A percentile compares a stretch with the other conserved stretches of the same genome.
phyloP scores from a whole-genome alignment of 164 flowering plant genomes.

The Berberis vulgaris region DNA sequence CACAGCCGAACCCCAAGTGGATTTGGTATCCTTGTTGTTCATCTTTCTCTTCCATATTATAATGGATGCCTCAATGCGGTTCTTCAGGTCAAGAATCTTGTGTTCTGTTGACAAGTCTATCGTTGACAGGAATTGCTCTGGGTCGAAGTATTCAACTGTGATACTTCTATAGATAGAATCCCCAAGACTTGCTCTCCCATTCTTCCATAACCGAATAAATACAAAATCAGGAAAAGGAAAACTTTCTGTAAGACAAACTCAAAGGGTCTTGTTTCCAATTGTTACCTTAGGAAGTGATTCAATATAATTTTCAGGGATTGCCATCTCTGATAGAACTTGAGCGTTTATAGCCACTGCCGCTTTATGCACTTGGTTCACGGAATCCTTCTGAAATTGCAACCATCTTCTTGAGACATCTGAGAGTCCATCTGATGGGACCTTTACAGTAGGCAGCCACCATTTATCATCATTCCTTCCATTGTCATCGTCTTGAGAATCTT shows the following conservation, averaged over 20 bases:
- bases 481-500: slow-evolving; percentile 34
- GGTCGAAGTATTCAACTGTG: slow-evolving; percentile 71
- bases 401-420: slow-evolving; percentile 60
- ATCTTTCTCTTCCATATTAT: slow-evolving; percentile 90
- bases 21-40: slow-evolving; percentile 56
- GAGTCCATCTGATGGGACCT: slow-evolving; percentile 64
- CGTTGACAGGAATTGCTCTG: slow-evolving; percentile 50
- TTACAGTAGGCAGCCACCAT: slow-evolving; percentile 82
- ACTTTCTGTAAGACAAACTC: background rate
- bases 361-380: slow-evolving; percentile 80
- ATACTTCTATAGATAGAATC: slow-evolving; percentile 69
- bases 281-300: slow-evolving; percentile 89
- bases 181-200: slow-evolving; percentile 86
- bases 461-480: slow-evolving; percentile 47
- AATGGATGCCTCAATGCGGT: slow-evolving; percentile 82
- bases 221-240: slow-evolving; percentile 1
- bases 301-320: slow-evolving; percentile 69
- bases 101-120: slow-evolving; percentile 75
- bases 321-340: slow-evolving; percentile 76
- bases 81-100: slow-evolving; percentile 71
- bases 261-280: background rate
- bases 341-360: slow-evolving; percentile 96
- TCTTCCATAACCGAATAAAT: slow-evolving; percentile 21
- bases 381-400: slow-evolving; percentile 70
- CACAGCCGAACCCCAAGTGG: slow-evolving; percentile 80